Evolutionary conservation across 306 rosid species (phyloP), one percentile per base, ranked within the genome.

Genomic region (Carpinus viminea): DNA sequence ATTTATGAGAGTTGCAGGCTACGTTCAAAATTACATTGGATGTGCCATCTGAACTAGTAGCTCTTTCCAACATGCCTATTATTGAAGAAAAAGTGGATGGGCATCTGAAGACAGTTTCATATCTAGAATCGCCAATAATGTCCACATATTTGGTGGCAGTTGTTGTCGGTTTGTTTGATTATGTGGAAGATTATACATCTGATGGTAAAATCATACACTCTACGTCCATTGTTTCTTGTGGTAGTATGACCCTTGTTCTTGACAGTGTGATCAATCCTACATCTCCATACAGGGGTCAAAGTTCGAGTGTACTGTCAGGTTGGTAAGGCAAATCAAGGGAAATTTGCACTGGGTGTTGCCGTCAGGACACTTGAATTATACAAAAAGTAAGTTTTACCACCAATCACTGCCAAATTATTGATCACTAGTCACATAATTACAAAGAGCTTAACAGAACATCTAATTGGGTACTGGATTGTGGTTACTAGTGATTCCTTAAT

Each of bases 21-120:
- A 92, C 90, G 48, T 94, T 92, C 87, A 94, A 88, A 90, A 89
- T 94, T 81, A 88, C 95, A 72, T 70, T 94, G 90, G 96, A 88
- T 74, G 95, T 94, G 81, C 97, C 98, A 80, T 83, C 83, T 2
- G 92, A 92, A 65, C 75, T 90, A 26, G 80, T 90, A 65, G 97
- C 97, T 48, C 97, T 94, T 70, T 94, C 98, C 83, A 94, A 94
- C 91, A 91, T 94, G 98, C 97, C 97, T n/a, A 41, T 92, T 78
- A 34, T 78, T 57, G 94, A 87, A 81, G 98, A 94, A 87, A 89
- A 82, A 85, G 76, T 77, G 68, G 75, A 88, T 66, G 96, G 93
- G 34, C 70, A 82, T 75, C 76, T 86, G 50, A 94, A 89, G 86
- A 91, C 86, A 18, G 93, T 94, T 79, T 78, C 90, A 15, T 94